These are phyloP conservation scores for Pyrenula massariospora DNA, from an alignment of 495 filamentous ascomycete genomes.

Conservation along the genomic window DNA sequence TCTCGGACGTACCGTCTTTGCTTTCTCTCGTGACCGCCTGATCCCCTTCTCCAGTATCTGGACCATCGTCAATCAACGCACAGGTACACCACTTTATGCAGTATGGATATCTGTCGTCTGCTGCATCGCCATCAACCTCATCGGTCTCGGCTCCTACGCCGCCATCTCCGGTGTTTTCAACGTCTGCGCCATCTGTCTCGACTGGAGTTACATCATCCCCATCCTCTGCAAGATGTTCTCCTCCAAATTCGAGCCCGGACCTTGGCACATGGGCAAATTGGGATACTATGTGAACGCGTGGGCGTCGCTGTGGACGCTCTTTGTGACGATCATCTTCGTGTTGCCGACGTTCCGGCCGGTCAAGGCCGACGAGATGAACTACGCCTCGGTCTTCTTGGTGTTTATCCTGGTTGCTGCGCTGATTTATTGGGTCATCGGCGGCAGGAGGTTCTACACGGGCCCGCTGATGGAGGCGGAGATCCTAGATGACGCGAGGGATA, in stretches of 20 bases:
- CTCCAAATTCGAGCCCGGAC: constrained; percentile 43
- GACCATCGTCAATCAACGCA: constrained; percentile 38
- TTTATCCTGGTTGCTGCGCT: constrained; percentile 30
- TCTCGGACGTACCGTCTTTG: constrained; percentile 49
- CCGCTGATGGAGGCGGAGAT: constrained; percentile 32
- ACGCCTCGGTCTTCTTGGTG: constrained; percentile 34
- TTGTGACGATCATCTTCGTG: constrained; percentile 50
- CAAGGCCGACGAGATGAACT: constrained; percentile 30
- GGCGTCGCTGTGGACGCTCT: constrained; percentile 47
- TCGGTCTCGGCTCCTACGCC: constrained; percentile 48
- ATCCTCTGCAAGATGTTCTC: constrained; percentile 49
- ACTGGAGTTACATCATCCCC: constrained; percentile 51
- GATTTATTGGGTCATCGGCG: constrained; percentile 38
- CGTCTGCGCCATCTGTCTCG: constrained; percentile 49
- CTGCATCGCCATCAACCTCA: constrained; percentile 49
- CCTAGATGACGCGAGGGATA: constrained; percentile 1
- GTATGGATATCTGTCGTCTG: constrained; percentile 47
- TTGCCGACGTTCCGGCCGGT: constrained; percentile 45
- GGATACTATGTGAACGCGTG: constrained; percentile 34
- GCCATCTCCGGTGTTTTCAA: constrained; percentile 55
- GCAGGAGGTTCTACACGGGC: constrained; percentile 38
- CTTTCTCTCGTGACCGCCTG: constrained; percentile 48
- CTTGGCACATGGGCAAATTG: constrained; percentile 44
- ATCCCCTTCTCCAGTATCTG: constrained; percentile 43
- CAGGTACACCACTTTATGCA: constrained; percentile 46